phyloP scores from a whole-genome alignment of 2,329 filamentous ascomycete genomes.

The Talaromyces verruculosus region DNA sequence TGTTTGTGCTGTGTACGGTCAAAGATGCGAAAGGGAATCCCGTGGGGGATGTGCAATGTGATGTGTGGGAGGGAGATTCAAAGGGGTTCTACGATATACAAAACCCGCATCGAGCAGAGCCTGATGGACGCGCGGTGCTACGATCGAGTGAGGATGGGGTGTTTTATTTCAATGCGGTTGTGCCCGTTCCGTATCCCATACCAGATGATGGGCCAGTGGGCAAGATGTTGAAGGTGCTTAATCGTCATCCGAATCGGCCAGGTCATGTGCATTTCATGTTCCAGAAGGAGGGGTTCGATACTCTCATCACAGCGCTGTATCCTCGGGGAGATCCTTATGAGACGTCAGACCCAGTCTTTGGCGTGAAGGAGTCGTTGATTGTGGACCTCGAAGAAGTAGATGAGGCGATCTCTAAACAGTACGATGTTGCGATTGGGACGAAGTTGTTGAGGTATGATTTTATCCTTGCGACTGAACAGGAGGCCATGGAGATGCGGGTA shows the following conservation, averaged over 20 bases:
- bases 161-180: constrained; percentile 84
- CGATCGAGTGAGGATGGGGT: constrained; percentile 66
- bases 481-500: constrained; percentile 66
- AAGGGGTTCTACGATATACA: constrained; percentile 77
- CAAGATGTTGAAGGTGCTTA: constrained; percentile 62
- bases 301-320: constrained; percentile 78
- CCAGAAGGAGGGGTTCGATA: constrained; percentile 73
- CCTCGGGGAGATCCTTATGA: constrained; percentile 76
- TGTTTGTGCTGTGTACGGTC: constrained; percentile 70
- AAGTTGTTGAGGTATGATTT: constrained; percentile 72
- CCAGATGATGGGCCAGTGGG: constrained; percentile 82
- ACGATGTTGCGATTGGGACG: constrained; percentile 63
- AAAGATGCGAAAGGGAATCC: constrained; percentile 64
- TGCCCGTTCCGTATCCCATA: constrained; percentile 81
- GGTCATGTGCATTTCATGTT: constrained; percentile 83
- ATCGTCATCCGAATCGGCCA: constrained; percentile 73
- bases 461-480: constrained; percentile 69
- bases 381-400: constrained; percentile 58
- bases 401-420: constrained; percentile 57
- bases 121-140: constrained; percentile 73
- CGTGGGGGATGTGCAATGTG: constrained; percentile 66
- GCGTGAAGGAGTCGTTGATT: constrained; percentile 80
- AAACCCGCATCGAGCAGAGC: constrained; percentile 60
- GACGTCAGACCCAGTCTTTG: constrained; percentile 80
- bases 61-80: constrained; percentile 83